Evolutionary conservation across 257 asterid species (phyloP).

Genomic region (Nicotiana tomentosiformis): DNA sequence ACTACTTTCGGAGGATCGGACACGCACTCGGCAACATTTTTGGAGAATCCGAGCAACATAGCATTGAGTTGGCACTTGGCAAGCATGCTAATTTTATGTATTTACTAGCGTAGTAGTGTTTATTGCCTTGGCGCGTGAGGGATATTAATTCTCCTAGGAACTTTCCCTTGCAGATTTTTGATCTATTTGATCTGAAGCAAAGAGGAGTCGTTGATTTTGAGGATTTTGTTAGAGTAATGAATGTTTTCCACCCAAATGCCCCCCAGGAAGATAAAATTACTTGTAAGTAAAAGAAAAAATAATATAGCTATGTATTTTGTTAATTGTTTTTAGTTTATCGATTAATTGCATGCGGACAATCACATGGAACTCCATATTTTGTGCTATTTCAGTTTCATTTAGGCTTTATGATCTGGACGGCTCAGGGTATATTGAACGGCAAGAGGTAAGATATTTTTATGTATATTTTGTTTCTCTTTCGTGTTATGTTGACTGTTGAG

Average conservation of each 20-base stretch:
- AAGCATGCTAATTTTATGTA: background rate
- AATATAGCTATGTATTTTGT: background rate
- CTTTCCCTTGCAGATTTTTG: constrained; percentile 62
- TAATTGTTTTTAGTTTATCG: background rate
- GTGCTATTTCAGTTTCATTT: constrained; percentile 65
- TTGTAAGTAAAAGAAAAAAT: constrained; percentile 39
- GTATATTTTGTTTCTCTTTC: background rate
- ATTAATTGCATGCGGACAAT: background rate
- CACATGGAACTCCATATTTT: background rate
- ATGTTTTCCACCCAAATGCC: constrained; percentile 98
- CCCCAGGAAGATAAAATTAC: constrained; percentile 80
- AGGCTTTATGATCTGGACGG: constrained; percentile 93
- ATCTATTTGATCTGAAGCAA: constrained; percentile 90
- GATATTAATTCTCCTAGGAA: background rate
- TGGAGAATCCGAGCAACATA: no score
- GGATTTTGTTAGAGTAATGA: constrained; percentile 86
- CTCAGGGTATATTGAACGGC: constrained; percentile 90
- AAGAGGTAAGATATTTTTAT: constrained; percentile 50
- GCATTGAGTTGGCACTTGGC: background rate
- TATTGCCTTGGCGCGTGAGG: background rate
- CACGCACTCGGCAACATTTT: no score
- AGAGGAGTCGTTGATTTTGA: constrained; percentile 96
- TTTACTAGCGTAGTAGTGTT: background rate
- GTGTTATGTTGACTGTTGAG: background rate
- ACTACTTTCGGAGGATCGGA: no score